Percentiles rank a stretch among this genome's conserved stretches.
These are phyloP conservation scores for Boletus sp. DNA, from an alignment of 768 basidiomycete species.

Conservation along the genomic window DNA sequence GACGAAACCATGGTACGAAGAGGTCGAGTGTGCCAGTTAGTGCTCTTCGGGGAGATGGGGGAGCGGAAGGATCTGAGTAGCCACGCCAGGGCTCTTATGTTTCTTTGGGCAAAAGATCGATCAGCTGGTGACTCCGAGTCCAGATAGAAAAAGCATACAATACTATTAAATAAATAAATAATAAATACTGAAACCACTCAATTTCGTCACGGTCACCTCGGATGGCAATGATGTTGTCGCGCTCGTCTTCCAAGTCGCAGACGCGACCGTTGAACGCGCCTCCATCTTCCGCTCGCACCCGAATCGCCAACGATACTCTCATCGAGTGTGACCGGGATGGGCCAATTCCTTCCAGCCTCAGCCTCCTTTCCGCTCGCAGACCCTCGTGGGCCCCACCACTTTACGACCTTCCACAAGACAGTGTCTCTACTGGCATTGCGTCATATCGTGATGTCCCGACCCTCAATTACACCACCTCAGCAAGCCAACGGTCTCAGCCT, in stretches of 20 bases:
- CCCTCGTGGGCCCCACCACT: conserved; percentile 34
- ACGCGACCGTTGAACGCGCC: not conserved
- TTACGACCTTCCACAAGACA: conserved; percentile 27
- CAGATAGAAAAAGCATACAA: not conserved
- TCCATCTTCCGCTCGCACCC: conserved; percentile 19
- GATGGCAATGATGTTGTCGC: conserved; percentile 16
- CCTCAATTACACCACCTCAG: conserved; percentile 15
- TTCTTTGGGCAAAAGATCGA: not conserved
- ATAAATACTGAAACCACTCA: not conserved
- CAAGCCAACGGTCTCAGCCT: conserved; percentile 12
- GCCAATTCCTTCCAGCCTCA: conserved; percentile 27
- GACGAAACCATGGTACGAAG: conserved; percentile 30
- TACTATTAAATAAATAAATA: not conserved
- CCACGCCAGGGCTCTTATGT: conserved; percentile 3
- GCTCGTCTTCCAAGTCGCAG: conserved; percentile 25
- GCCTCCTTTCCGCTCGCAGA: conserved; percentile 32
- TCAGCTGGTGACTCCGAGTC: not conserved
- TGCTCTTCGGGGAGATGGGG: not conserved
- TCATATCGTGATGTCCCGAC: conserved; percentile 32
- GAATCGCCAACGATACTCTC: conserved; percentile 15
- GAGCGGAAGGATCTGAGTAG: conserved; percentile 3
- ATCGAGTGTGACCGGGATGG: conserved; percentile 24
- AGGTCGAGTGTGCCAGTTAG: not conserved
- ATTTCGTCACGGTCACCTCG: not conserved
- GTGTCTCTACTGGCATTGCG: conserved; percentile 12